phyloP scores from a whole-genome alignment of 192 early-diverging fungal genomes.

The Chytriomyces confervae region DNA sequence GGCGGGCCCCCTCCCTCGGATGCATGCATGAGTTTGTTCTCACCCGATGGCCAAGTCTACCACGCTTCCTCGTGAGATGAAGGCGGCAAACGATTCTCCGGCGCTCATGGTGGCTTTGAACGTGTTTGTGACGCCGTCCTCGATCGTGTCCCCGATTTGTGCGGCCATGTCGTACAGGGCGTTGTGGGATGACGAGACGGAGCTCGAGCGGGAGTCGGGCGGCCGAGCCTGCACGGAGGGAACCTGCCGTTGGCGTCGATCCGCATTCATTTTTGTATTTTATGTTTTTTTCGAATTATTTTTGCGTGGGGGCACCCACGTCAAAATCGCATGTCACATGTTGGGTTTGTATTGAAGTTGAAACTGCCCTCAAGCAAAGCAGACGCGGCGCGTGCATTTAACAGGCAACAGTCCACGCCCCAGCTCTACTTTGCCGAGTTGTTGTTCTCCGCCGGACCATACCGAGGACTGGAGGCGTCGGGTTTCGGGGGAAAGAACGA shows the following conservation, averaged over 20 bases:
- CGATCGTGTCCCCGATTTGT: background rate
- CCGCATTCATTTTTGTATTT: background rate
- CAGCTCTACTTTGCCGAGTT: too few relatives aligned
- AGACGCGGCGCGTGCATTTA: too few relatives aligned
- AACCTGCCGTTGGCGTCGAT: background rate
- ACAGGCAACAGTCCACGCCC: too few relatives aligned
- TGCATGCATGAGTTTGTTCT: background rate
- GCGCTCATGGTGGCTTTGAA: slow-evolving; percentile 15
- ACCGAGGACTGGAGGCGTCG: too few relatives aligned
- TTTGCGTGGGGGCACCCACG: background rate
- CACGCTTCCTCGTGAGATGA: background rate
- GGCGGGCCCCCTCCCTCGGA: too few relatives aligned
- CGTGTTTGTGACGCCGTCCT: background rate
- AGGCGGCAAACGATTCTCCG: slow-evolving; percentile 4
- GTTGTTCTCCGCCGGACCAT: too few relatives aligned
- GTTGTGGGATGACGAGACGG: background rate
- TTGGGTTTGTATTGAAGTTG: too few relatives aligned
- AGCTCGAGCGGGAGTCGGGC: background rate
- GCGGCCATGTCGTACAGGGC: background rate
- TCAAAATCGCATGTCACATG: too few relatives aligned
- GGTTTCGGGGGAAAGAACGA: background rate
- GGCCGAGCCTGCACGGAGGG: background rate
- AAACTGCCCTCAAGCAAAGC: too few relatives aligned
- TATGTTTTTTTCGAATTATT: background rate
- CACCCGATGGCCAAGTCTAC: background rate